Evolutionary conservation across 176 grass and related monocot species (phyloP).

Genomic region (Oryza punctata): DNA sequence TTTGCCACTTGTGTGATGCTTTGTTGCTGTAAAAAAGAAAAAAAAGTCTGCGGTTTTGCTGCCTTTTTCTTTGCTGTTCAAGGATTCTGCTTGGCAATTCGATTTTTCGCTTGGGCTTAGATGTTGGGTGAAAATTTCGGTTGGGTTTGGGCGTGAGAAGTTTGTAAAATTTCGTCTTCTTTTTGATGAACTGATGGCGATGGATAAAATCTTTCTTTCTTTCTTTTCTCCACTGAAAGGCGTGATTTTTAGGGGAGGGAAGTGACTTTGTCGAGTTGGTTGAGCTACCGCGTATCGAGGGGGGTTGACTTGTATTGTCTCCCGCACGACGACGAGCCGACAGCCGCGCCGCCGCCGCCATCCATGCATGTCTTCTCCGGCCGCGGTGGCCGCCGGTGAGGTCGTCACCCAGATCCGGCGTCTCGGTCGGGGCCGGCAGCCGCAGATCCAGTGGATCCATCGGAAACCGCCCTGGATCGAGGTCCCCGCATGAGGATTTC

Average conservation of each 20-base stretch:
- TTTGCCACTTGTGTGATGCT: not conserved
- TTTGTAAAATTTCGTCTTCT: slow-evolving; percentile 30
- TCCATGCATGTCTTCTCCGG: not conserved
- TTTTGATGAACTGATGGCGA: slow-evolving; percentile 35
- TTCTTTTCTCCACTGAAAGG: not conserved
- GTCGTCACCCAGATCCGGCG: not conserved
- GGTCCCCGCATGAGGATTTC: not conserved
- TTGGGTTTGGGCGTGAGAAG: slow-evolving; percentile 1
- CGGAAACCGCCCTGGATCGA: not conserved
- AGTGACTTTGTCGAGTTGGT: slow-evolving; percentile 30
- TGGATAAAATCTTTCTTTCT: not conserved
- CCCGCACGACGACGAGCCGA: not conserved
- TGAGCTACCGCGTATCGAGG: slow-evolving; percentile 22
- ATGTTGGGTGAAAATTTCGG: slow-evolving; percentile 21
- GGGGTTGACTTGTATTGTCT: slow-evolving; percentile 38
- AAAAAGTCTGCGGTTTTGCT: not conserved
- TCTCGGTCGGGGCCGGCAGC: not conserved
- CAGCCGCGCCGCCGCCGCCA: not conserved
- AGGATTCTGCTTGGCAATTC: slow-evolving; percentile 2
- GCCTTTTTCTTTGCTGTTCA: too few species aligned
- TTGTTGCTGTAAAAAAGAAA: not conserved
- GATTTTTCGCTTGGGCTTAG: not conserved
- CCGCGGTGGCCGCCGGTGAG: not conserved
- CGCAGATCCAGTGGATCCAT: slow-evolving; percentile 1
- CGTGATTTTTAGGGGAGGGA: slow-evolving; percentile 16